Base-by-base conservation (phyloP, 1,284 basidiomycete species). In the Melampsora abietis-canadensis region DNA sequence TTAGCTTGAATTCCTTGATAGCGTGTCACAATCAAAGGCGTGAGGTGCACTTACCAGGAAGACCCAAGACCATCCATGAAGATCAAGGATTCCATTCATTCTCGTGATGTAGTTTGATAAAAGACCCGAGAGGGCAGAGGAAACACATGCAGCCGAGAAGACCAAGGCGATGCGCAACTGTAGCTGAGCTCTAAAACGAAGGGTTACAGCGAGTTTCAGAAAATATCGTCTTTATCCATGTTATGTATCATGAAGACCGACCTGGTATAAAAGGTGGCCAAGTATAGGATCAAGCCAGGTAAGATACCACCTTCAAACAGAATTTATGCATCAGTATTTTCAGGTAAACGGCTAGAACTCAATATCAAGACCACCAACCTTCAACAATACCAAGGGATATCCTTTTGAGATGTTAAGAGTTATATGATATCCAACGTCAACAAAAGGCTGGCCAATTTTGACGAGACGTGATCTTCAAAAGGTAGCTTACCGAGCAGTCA, bases 101-200 rank as follows among this genome's bases (percentile, higher is more conserved):
- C 59, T 44, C 21, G 46, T 46, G 37, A 68, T 68, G n/a, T 57
- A 57, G 21, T 68, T 57, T 46, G 67, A 47, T 40, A 68, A 37
- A 14, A 68, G 44, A 30, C 67, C 57, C 37, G 67, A 68, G 5
- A 60, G 48, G 1, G 60, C 67, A 30, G 57, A 57, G 17, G 67
- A 37, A 24, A 61, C 12, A 30, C 67, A 68, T 17, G 60, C 51
- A 19, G 67, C 60, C 24, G 57, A 44, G 4, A 19, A 68, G 15
- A 68, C 57, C 19, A 68, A 61, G 10, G 67, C 67, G 5, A 68
- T 68, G n/a, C 67, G 67, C 17, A 68, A 60, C 40, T 68, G 67
- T n/a, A 68, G 67, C 57, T 68, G 57, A 30, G 51, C 24, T n/a
- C 67, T 68, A 19, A 15, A 54, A 27, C 4, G 21, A 1, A 54